These are phyloP conservation scores for Otatea glauca DNA, from an alignment of 176 grass and related monocot genomes.

Conservation along the genomic window DNA sequence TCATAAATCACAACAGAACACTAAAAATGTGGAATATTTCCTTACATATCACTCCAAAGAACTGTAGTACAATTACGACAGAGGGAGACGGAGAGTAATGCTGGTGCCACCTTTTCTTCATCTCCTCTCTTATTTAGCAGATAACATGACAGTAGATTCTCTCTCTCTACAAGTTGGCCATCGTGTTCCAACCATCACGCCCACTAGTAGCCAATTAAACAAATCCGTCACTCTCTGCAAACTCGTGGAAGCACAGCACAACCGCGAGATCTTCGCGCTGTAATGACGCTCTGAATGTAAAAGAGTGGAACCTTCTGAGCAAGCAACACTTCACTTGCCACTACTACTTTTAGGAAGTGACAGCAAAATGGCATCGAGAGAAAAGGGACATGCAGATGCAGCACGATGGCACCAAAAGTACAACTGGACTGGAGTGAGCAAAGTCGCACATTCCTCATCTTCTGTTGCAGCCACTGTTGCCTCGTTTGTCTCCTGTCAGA, in stretches of 20 bases:
- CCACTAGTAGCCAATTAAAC: constrained; percentile 2
- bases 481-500: not conserved
- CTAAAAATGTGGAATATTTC: not conserved
- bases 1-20: not conserved
- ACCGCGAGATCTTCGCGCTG: not conserved
- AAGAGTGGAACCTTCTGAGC: constrained; percentile 27
- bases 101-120: not conserved
- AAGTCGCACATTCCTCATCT: not conserved
- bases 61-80: not conserved
- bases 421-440: not conserved
- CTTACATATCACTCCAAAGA: not conserved
- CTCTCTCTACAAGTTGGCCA: not conserved
- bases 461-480: not conserved
- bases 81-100: not conserved
- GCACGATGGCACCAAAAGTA: not conserved
- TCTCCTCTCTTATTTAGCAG: not conserved
- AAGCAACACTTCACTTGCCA: not conserved
- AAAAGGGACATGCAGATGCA: not conserved
- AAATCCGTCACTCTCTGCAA: not conserved
- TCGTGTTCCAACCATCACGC: not conserved
- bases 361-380: not conserved
- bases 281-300: not conserved
- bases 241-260: not conserved
- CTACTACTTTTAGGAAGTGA: not conserved
- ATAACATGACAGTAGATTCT: not conserved